Conservation (phyloP, 352 stramenopile genomes). For the Phytopythium ostracodes region DNA sequence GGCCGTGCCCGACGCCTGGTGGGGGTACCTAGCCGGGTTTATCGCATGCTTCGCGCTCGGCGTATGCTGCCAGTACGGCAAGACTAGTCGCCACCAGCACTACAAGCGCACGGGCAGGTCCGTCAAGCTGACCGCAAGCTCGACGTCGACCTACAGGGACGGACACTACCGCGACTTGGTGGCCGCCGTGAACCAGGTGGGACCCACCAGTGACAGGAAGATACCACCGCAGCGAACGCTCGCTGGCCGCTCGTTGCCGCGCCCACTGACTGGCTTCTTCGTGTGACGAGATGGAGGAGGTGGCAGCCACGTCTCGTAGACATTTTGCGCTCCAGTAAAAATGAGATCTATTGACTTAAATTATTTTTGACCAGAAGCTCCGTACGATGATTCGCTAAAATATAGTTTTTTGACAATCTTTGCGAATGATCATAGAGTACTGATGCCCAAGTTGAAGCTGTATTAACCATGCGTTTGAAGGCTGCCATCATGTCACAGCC, state of each 20-base stretch:
- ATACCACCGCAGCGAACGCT: background rate
- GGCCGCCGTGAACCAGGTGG: slow-evolving; percentile 1
- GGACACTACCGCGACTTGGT: slow-evolving; percentile 4
- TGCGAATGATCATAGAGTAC: background rate
- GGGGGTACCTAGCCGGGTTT: slow-evolving; percentile 37
- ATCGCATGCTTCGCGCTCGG: slow-evolving; percentile 31
- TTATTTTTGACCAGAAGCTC: background rate
- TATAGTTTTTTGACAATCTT: background rate
- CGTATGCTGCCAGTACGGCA: slow-evolving; percentile 29
- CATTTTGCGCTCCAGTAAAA: background rate
- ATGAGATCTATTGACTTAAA: background rate
- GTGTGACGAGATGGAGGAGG: background rate
- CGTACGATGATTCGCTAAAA: background rate
- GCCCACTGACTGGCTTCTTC: slow-evolving; percentile 2
- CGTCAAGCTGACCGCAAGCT: background rate
- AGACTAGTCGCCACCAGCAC: slow-evolving; percentile 21
- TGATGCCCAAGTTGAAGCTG: slow-evolving; percentile 1
- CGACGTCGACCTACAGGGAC: background rate
- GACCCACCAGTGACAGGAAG: background rate
- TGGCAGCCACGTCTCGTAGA: slow-evolving; percentile 1
- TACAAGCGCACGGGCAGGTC: slow-evolving; percentile 9
- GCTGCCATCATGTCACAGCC: slow-evolving; percentile 2
- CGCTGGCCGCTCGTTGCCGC: background rate
- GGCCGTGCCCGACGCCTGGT: slow-evolving; percentile 35
- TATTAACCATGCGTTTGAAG: background rate